Evolutionary conservation across 768 basidiomycete genomes (phyloP), one percentile per base, ranked within the genome.

Genomic region (Collybiopsis confluens): DNA sequence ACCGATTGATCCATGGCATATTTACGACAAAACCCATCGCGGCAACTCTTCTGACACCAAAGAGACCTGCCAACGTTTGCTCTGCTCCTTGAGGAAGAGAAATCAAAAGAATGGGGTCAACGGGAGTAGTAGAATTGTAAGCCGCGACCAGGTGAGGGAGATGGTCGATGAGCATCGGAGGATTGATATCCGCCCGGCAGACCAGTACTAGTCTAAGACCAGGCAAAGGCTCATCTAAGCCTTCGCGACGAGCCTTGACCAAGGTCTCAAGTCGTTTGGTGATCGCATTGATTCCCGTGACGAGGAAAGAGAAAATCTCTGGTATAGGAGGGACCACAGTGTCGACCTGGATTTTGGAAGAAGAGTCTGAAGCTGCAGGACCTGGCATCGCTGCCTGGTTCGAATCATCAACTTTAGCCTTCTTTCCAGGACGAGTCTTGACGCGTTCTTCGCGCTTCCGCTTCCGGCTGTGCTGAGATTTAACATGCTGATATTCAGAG

Each of bases 281-380:
- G 13, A 93, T 87, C 61, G 82, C 73, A 61, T 93, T 94, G 56
- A 93, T 85, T n/a, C 92, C 92, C 44, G 85, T 62, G 9, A 73
- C 65, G 30, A 86, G 55, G 63, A 85, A 79, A 9, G 69, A 58
- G 20, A 81, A 64, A 28, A 85, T 64, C 3, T 58, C 36, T 2
- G 82, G 82, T 9, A 65, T 53, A 9, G 59, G 54, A 23, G 54
- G 33, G 10, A 21, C 21, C 26, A 35, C 7, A 6, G 18, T 23
- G 15, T 52, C 40, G 2, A 42, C n/a, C 26, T 52, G 38, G 38
- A 52, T 52, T 2, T 52, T 27, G 23, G 18, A 20, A 3, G 36
- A 37, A n/a, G n/a, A n/a, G n/a, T n/a, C n/a, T n/a, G n/a, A n/a
- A 13, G 47, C 18, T n/a, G 21, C 35, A 24, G 21, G 2, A 42